phyloP scores from a whole-genome alignment of 2,329 filamentous ascomycete genomes.

The Plenodomus lindquistii region DNA sequence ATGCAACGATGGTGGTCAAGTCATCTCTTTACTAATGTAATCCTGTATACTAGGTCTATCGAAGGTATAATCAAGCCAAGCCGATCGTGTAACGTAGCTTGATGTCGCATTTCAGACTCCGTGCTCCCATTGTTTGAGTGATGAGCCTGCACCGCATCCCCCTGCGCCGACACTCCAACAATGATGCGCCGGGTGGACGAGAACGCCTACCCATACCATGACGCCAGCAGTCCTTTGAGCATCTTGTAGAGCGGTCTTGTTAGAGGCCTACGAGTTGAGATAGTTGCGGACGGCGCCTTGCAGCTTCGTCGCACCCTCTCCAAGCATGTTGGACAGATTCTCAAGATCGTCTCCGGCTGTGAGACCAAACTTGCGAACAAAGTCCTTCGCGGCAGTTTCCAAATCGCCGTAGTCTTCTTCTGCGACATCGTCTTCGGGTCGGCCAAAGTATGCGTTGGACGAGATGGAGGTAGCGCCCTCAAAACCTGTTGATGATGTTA shows the following conservation, averaged over 20 bases:
- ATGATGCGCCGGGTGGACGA: background rate
- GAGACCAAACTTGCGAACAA: constrained; percentile 91
- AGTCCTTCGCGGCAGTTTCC: constrained; percentile 92
- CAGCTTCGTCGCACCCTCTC: constrained; percentile 81
- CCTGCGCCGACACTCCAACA: background rate
- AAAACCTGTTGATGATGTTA: constrained; percentile 61
- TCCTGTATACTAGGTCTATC: background rate
- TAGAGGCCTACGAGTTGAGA: constrained; percentile 41
- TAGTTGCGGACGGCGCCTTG: constrained; percentile 61
- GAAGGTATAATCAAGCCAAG: background rate
- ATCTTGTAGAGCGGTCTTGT: background rate
- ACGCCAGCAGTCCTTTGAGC: background rate
- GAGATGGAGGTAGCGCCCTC: constrained; percentile 92
- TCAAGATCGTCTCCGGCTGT: constrained; percentile 96
- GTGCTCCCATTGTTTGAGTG: background rate
- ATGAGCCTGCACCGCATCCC: background rate
- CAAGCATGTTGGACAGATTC: constrained; percentile 79
- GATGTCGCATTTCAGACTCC: background rate
- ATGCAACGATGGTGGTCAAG: too few relatives aligned
- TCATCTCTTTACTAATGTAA: background rate
- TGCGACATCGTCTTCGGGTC: constrained; percentile 76
- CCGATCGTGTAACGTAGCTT: background rate
- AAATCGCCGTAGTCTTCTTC: constrained; percentile 84
- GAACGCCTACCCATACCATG: background rate
- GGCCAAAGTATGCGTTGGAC: constrained; percentile 96